Base-by-base conservation (phyloP, 306 rosid species). In the Cicer yamashitae region DNA sequence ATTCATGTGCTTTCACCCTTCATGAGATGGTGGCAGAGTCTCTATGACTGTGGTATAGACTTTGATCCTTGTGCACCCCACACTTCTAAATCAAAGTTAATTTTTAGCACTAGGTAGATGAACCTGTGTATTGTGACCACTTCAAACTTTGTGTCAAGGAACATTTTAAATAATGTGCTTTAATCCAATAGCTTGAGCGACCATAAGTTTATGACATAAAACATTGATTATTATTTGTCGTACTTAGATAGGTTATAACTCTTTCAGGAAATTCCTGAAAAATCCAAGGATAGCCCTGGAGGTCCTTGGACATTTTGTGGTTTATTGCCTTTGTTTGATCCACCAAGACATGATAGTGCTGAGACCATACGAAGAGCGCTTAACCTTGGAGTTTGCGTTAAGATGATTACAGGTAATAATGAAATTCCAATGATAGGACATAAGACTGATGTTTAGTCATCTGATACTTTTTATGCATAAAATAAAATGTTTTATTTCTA, bases 311-410 rank as follows among this genome's bases (percentile, higher is more conserved):
- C 82, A 8, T 92, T 92, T 81, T 87, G 90, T 78, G 97, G 97
- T 52, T 76, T 92, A 86, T 83, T 92, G 82, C 90, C 97, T 78
- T 87, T 92, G 86, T 92, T 92, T 84, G 97, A 92, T 84, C 96
- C 97, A 44, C 97, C 96, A 11, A 87, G 97, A 79, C 97, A 89
- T 71, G 97, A 92, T 57, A 92, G 97, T 76, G 97, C 96, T 9
- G 97, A 91, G 87, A 91, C 97, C 77, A 92, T 92, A 59, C 90
- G 86, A 0, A 90, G 93, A 81, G 97, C 97, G 6, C 97, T 92
- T 70, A 81, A 88, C 81, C 96, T 92, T 54, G 97, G 97, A 75
- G 97, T 92, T 37, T 78, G 88, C 59, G 97, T 92, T 73, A 92
- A 92, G 88, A 92, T 92, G 97, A 92, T 92, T 80, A 92, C 97